Percentiles rank a stretch among this genome's conserved stretches.
Evolutionary conservation across 2,329 filamentous ascomycete genomes (phyloP).

Genomic region (Pseudogymnoascus sp.): DNA sequence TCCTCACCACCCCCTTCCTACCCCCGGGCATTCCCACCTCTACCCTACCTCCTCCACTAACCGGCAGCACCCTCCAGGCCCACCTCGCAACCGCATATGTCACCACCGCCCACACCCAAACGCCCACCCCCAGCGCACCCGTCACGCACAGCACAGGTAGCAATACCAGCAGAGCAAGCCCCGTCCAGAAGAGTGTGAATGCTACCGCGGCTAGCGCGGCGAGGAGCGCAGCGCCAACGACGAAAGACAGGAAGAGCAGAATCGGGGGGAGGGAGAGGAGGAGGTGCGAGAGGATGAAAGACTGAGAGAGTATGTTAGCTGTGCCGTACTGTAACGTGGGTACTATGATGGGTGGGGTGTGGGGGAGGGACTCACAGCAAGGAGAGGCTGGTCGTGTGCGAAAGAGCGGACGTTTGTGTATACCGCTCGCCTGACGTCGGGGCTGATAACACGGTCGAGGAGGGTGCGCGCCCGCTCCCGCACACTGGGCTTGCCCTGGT

Average conservation of each 20-base stretch:
- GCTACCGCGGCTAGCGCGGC: slow-evolving; percentile 48
- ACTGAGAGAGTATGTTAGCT: slow-evolving; percentile 35
- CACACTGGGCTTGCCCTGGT: slow-evolving; percentile 1
- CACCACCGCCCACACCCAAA: slow-evolving; percentile 60
- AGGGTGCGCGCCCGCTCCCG: slow-evolving; percentile 15
- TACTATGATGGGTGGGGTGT: neutral
- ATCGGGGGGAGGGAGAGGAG: slow-evolving; percentile 59
- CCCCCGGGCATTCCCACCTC: slow-evolving; percentile 19
- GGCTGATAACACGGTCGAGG: slow-evolving; percentile 48
- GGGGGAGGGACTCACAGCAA: slow-evolving; percentile 48
- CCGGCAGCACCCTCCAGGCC: slow-evolving; percentile 33
- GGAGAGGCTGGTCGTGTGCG: slow-evolving; percentile 55
- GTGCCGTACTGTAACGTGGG: neutral
- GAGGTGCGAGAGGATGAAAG: slow-evolving; percentile 59
- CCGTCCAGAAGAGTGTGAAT: slow-evolving; percentile 61
- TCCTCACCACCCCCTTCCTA: slow-evolving; percentile 19
- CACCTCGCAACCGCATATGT: slow-evolving; percentile 46
- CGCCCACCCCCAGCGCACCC: slow-evolving; percentile 49
- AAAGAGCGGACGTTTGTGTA: slow-evolving; percentile 47
- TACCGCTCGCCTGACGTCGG: slow-evolving; percentile 49
- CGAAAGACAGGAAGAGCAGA: slow-evolving; percentile 60
- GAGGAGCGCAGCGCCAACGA: slow-evolving; percentile 52
- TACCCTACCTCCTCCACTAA: slow-evolving; percentile 16
- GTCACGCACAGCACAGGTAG: slow-evolving; percentile 62
- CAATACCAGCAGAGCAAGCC: slow-evolving; percentile 58